Percentiles rank a stretch among this genome's conserved stretches.
These are phyloP conservation scores for Endocalyx cinctus DNA, from an alignment of 2,329 filamentous ascomycete species.

Conservation along the genomic window DNA sequence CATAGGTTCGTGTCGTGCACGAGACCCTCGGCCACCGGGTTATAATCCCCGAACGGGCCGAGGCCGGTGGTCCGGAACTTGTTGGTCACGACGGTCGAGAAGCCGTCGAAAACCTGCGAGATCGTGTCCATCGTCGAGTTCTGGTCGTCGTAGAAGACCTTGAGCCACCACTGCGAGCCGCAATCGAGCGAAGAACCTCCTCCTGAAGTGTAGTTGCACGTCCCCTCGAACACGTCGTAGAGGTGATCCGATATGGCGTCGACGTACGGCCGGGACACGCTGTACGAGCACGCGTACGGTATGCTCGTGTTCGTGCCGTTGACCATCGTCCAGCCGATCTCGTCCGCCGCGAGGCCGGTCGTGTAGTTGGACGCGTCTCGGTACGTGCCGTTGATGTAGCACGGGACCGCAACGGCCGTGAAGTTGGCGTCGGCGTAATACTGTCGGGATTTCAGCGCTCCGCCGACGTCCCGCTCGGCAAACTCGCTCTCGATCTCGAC, in stretches of 20 bases:
- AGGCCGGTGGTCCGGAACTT: slow-evolving; percentile 13
- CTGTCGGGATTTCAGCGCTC: too few species aligned
- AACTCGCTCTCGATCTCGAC: too few species aligned
- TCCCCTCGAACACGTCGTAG: slow-evolving; percentile 5
- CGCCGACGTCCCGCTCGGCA: too few species aligned
- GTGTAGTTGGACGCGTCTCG: slow-evolving; percentile 10
- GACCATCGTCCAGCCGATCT: slow-evolving; percentile 8
- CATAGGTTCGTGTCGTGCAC: slow-evolving; percentile 14
- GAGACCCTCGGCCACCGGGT: slow-evolving; percentile 5
- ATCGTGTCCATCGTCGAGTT: slow-evolving; percentile 10
- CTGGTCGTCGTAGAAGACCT: slow-evolving; percentile 8
- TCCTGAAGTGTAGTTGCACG: slow-evolving; percentile 5
- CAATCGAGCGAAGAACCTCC: slow-evolving; percentile 8
- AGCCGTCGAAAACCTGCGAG: slow-evolving; percentile 8
- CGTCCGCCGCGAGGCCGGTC: slow-evolving; percentile 1
- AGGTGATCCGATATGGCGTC: slow-evolving; percentile 6
- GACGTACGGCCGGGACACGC: slow-evolving; percentile 8
- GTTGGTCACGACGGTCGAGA: slow-evolving; percentile 13
- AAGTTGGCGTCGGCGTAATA: too few species aligned
- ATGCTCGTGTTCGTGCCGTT: slow-evolving; percentile 11
- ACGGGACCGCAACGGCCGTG: slow-evolving; percentile 12
- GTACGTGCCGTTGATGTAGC: slow-evolving; percentile 6
- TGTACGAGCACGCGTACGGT: slow-evolving; percentile 13
- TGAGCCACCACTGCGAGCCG: slow-evolving; percentile 11
- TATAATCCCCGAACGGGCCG: slow-evolving; percentile 3